Evolutionary conservation across 768 basidiomycete species (phyloP), one percentile per base, ranked within the genome.

Genomic region (Lactarius quietus): DNA sequence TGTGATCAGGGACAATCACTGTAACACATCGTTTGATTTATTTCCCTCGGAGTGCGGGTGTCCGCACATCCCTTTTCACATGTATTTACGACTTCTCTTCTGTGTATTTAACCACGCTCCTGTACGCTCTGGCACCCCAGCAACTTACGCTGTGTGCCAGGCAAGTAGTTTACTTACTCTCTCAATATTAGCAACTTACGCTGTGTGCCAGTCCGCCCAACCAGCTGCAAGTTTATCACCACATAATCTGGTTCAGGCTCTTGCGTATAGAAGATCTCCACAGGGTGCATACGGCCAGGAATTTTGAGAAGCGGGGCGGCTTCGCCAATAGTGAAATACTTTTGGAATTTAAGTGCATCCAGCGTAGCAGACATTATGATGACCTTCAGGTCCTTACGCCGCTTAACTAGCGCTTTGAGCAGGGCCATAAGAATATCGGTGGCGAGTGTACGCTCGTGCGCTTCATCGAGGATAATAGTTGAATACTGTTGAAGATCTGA

Each of bases 381-480:
- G 75, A 98, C 88, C 80, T 97, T 98, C 69, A 99, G 85, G 75
- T 99, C 96, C 1, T 83, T 66, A 36, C 97, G 87, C 68, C 83
- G 85, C 73, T 86, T 87, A 3, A 89, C 89, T 28, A 99, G 83
- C 38, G 81, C 76, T 77, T 98, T 99, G 38, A 98, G 82, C 7
- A 99, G 82, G 67, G 95, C 95, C 95, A 99, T 98, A 39, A 99
- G 87, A 71, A 98, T 95, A 78, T 99, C 97, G 36, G 96, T 98
- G 1, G 97, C 93, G 43, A 98, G 84, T 0, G 97, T 98, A 67
- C 96, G 89, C 79, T 99, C 97, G 79, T 99, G 97, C 6, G 94
- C 97, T 79, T 99, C 97, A 75, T 99, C 97, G 63, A 98, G 86
- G 72, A 99, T 98, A 77, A 99, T 95, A 26, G 96, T 98, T 23